Percentiles rank a stretch among this genome's conserved stretches.
Conservation (phyloP, 2,329 filamentous ascomycete genomes). For the Monilinia fructigena region DNA sequence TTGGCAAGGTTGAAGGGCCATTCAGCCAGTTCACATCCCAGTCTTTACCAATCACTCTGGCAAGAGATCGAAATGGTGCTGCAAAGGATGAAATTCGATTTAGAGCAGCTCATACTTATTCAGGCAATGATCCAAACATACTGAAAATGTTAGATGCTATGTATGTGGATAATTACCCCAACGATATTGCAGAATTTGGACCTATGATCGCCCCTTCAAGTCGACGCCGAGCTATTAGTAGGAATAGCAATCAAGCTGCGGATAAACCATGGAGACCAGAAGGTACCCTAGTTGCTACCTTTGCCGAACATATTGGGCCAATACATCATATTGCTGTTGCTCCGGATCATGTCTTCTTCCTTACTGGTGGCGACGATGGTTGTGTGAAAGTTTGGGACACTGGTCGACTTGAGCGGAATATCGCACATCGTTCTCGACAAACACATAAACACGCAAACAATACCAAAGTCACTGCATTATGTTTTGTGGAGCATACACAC, state of each 20-base stretch:
- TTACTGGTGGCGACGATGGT: constrained; percentile 90
- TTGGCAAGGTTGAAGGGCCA: constrained; percentile 61
- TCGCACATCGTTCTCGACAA: constrained; percentile 82
- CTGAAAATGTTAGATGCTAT: constrained; percentile 78
- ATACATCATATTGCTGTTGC: constrained; percentile 80
- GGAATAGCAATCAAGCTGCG: constrained; percentile 33
- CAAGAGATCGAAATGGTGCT: constrained; percentile 41
- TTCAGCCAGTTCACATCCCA: constrained; percentile 39
- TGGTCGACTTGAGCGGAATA: constrained; percentile 82
- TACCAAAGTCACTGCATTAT: constrained; percentile 74
- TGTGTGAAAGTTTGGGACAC: constrained; percentile 93
- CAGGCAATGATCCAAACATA: constrained; percentile 71
- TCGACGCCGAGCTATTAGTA: constrained; percentile 49
- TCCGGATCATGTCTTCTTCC: constrained; percentile 90
- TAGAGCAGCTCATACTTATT: constrained; percentile 75
- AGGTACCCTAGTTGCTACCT: constrained; percentile 80
- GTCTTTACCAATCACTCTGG: constrained; percentile 42
- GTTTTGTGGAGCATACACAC: constrained; percentile 91
- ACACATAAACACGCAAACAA: constrained; percentile 74
- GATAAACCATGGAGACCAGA: constrained; percentile 77
- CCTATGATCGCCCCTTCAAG: constrained; percentile 73
- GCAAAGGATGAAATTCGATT: constrained; percentile 47
- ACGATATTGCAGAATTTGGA: constrained; percentile 69
- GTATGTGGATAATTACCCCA: constrained; percentile 70
- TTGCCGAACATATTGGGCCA: constrained; percentile 80